phyloP scores from a whole-genome alignment of 2,329 filamentous ascomycete genomes.

The Paecilomyces dactylethromorphus region DNA sequence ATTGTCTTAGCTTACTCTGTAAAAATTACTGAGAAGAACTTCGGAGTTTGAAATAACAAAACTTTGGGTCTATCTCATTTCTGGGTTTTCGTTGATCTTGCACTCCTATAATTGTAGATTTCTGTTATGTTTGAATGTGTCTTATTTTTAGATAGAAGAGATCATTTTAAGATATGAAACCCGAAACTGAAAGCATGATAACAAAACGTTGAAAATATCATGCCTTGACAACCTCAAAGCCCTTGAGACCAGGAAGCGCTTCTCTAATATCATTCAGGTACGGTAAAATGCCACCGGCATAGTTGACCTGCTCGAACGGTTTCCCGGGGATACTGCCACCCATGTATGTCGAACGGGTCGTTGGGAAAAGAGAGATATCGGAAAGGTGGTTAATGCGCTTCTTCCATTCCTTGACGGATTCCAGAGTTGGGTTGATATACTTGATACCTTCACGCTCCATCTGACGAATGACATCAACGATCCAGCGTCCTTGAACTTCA shows the following conservation, averaged over 20 bases:
- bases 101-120: too few relatives aligned
- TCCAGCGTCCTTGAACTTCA: slow-evolving; percentile 52
- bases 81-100: neutral
- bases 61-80: neutral
- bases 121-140: too few relatives aligned
- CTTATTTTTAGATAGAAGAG: too few relatives aligned
- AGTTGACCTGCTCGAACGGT: slow-evolving; percentile 47
- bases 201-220: neutral
- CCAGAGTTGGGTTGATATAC: slow-evolving; percentile 45
- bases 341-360: slow-evolving; percentile 48
- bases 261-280: slow-evolving; percentile 14
- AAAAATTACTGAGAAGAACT: too few relatives aligned
- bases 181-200: neutral
- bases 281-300: slow-evolving; percentile 17
- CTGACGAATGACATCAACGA: slow-evolving; percentile 46
- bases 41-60: neutral
- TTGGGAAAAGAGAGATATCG: slow-evolving; percentile 45
- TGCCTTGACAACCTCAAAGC: slow-evolving; percentile 13
- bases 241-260: slow-evolving; percentile 9
- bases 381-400: slow-evolving; percentile 40
- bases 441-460: slow-evolving; percentile 41
- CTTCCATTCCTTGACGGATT: slow-evolving; percentile 47
- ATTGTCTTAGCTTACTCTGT: too few relatives aligned
- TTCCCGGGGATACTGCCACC: slow-evolving; percentile 52
- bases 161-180: too few relatives aligned